These are phyloP conservation scores for Theobroma cacao DNA, from an alignment of 345 rosid species.

Conservation along the genomic window DNA sequence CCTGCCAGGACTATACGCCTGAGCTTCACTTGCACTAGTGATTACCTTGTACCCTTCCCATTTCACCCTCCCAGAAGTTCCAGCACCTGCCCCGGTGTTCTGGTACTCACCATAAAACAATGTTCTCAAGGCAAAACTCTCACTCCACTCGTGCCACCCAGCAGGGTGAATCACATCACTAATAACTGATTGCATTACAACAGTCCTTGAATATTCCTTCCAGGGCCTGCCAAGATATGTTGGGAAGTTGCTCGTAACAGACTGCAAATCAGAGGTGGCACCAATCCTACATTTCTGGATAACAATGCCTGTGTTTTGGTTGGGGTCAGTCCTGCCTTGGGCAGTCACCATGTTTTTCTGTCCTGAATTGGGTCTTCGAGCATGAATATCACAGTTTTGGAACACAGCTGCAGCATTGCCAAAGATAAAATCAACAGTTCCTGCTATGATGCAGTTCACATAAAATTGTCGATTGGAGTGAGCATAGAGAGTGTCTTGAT, in stretches of 20 bases:
- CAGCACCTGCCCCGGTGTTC: conserved; percentile 75
- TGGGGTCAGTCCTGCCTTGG: conserved; percentile 81
- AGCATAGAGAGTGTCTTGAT: conserved; percentile 66
- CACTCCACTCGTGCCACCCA: conserved; percentile 88
- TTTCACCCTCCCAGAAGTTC: conserved; percentile 57
- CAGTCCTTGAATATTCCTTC: conserved; percentile 88
- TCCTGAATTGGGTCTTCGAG: conserved; percentile 73
- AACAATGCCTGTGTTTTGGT: conserved; percentile 92
- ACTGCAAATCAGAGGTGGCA: conserved; percentile 59
- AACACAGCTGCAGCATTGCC: conserved; percentile 63
- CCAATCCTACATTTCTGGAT: conserved; percentile 83
- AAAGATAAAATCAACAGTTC: conserved; percentile 84
- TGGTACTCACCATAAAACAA: conserved; percentile 67
- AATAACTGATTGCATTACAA: conserved; percentile 70
- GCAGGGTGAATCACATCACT: conserved; percentile 57
- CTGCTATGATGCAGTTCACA: conserved; percentile 54
- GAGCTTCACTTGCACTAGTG: conserved; percentile 54
- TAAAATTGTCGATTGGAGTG: conserved; percentile 72
- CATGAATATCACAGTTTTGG: conserved; percentile 87
- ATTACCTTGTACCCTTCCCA: conserved; percentile 77
- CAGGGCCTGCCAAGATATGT: conserved; percentile 90
- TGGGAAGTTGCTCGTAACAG: conserved; percentile 54
- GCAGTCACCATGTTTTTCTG: conserved; percentile 98
- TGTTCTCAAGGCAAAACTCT: conserved; percentile 61
- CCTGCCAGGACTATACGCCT: conserved; percentile 41